phyloP scores from a whole-genome alignment of 768 basidiomycete genomes.

The Rhizopogon vesiculosus region DNA sequence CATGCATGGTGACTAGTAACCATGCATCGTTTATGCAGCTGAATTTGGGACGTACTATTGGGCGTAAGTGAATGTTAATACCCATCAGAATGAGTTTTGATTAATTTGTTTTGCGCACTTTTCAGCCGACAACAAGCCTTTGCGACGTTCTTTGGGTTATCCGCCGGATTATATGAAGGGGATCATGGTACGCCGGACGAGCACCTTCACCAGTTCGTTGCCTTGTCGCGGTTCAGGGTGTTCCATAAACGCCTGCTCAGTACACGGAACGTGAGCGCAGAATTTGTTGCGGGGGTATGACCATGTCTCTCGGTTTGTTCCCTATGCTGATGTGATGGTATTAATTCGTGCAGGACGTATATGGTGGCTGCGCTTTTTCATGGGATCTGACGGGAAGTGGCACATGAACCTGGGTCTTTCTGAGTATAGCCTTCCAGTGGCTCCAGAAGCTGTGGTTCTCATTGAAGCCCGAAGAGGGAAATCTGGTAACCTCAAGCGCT shows the following conservation, averaged over 20 bases:
- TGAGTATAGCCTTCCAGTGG: no score
- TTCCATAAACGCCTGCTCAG: background rate
- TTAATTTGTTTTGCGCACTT: background rate
- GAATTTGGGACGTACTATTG: background rate
- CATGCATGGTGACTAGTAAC: background rate
- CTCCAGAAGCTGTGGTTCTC: background rate
- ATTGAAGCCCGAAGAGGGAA: background rate
- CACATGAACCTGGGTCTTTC: background rate
- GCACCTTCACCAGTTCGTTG: background rate
- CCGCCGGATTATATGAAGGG: background rate
- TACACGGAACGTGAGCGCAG: background rate
- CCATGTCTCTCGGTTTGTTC: background rate
- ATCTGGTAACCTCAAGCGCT: background rate
- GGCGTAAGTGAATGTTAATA: background rate
- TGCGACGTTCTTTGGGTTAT: no score
- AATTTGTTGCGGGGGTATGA: background rate
- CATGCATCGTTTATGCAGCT: background rate
- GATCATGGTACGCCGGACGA: background rate
- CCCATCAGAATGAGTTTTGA: background rate
- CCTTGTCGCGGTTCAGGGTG: background rate
- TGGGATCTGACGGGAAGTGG: background rate
- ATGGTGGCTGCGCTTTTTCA: background rate
- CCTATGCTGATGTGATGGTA: background rate
- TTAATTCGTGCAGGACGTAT: background rate
- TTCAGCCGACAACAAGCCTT: background rate